These are phyloP conservation scores for Cladosporium sphaerospermum DNA, from an alignment of 2,329 filamentous ascomycete species.

Conservation along the genomic window DNA sequence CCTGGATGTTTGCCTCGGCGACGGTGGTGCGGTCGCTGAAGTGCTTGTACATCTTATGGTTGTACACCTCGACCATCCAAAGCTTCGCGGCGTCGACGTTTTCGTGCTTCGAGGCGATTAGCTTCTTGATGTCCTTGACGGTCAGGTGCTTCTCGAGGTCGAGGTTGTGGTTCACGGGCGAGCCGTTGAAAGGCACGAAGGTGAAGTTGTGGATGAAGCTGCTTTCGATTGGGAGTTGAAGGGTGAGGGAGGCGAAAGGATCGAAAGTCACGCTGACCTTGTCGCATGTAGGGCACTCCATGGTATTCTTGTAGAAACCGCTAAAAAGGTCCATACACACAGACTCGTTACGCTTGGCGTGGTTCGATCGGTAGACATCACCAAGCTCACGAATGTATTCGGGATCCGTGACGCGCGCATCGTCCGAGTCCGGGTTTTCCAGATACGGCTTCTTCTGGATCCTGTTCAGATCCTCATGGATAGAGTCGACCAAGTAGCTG, in stretches of 20 bases:
- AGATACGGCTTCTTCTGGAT: conserved; percentile 95
- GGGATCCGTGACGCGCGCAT: conserved; percentile 83
- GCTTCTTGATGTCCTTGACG: conserved; percentile 61
- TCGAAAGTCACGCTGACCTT: conserved; percentile 99
- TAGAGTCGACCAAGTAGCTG: conserved; percentile 85
- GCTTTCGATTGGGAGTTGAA: conserved; percentile 82
- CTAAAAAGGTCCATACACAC: conserved; percentile 94
- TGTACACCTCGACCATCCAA: conserved; percentile 79
- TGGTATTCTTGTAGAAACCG: conserved; percentile 95
- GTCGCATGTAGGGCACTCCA: conserved; percentile 82
- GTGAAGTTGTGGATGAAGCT: conserved; percentile 69
- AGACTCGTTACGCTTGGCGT: conserved; percentile 86
- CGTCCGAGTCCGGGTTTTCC: conserved; percentile 94
- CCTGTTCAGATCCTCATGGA: conserved; percentile 92
- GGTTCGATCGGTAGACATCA: conserved; percentile 83
- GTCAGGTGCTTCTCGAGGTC: conserved; percentile 73
- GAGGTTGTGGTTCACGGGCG: conserved; percentile 65
- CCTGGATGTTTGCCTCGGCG: conserved; percentile 62
- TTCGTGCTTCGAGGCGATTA: conserved; percentile 49
- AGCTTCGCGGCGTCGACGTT: conserved; percentile 53
- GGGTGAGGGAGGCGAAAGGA: conserved; percentile 88
- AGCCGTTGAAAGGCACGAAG: conserved; percentile 69
- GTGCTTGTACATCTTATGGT: conserved; percentile 77
- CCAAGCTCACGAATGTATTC: conserved; percentile 78
- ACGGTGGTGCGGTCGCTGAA: conserved; percentile 66